Evolutionary conservation across 768 basidiomycete species (phyloP), one percentile per base, ranked within the genome.

Genomic region (Pholiota microspora): DNA sequence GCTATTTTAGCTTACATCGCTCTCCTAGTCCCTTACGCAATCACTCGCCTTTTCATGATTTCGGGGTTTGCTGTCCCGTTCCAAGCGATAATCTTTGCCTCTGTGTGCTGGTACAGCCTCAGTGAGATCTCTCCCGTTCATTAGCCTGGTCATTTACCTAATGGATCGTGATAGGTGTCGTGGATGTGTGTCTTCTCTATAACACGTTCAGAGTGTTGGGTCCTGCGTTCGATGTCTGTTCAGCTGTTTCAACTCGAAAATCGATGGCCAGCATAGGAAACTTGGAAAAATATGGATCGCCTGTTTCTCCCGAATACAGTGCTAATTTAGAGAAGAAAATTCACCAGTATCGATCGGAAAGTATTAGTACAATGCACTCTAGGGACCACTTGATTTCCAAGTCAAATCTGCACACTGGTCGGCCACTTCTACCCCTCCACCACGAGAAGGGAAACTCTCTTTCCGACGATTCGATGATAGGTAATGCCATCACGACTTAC

Each of bases 151-250:
- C 9, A 53, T n/a, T 13, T 7, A 25, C 21, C 3, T n/a, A n/a
- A 2, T 31, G 25, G 12, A 45, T 45, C 48, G 23, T 45, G 10
- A 4, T 55, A 91, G 89, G 86, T 38, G 60, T 84, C 24, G 80
- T 81, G 21, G 85, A 90, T 61, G 85, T 86, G 24, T 54, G 77
- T 7, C 72, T 90, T n/a, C 75, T 89, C 25, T 82, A 78, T 71
- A 88, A 86, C 63, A 88, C 84, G 8, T 80, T 88, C 64, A 79
- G 82, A 8, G 76, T 87, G 48, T 70, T 91, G 29, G 72, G 75
- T 7, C 80, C 80, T 23, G 78, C 79, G 21, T 77, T 85, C 59
- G 70, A 77, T 55, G 67, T 64, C 23, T 66, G 64, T 32, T 59
- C 65, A 16, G 56, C 67, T 9, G 56, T 59, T 18, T 64, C 68